Evolutionary conservation across 768 basidiomycete genomes (phyloP).

Genomic region (Leccinum barrowsii): DNA sequence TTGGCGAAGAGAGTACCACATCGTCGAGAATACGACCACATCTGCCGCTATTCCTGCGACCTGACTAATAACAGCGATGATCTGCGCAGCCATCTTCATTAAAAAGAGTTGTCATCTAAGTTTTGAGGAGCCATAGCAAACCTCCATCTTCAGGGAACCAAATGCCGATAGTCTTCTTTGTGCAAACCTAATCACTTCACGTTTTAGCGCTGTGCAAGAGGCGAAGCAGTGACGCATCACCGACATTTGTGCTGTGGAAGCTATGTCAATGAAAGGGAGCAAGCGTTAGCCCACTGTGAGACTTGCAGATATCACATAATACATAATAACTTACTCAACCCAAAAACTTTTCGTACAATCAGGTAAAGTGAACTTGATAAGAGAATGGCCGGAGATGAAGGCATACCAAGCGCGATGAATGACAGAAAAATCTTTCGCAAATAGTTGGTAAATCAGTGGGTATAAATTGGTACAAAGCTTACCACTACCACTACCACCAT

Average conservation of each 20-base stretch:
- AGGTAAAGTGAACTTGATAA: slow-evolving; percentile 12
- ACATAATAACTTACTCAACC: slow-evolving; percentile 22
- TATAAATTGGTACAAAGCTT: not conserved
- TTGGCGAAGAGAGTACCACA: slow-evolving; percentile 22
- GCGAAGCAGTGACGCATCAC: not conserved
- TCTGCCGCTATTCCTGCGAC: slow-evolving; percentile 7
- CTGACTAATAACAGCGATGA: slow-evolving; percentile 13
- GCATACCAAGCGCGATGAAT: slow-evolving; percentile 22
- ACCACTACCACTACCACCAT: slow-evolving; percentile 16
- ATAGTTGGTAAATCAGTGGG: not conserved
- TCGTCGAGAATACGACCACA: slow-evolving; percentile 9
- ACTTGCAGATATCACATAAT: not conserved
- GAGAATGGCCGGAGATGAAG: not conserved
- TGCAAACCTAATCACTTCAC: slow-evolving; percentile 11
- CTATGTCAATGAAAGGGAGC: slow-evolving; percentile 4
- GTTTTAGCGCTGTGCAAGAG: slow-evolving; percentile 4
- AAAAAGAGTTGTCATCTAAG: not conserved
- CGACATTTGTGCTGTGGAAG: slow-evolving; percentile 25
- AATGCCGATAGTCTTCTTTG: slow-evolving; percentile 23
- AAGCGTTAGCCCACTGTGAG: not conserved
- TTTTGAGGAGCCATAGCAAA: slow-evolving; percentile 2
- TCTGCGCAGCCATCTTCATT: not conserved
- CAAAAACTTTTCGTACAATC: slow-evolving; percentile 21
- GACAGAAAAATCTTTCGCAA: slow-evolving; percentile 16
- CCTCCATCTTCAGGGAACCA: slow-evolving; percentile 16